phyloP scores from a whole-genome alignment of 2,329 filamentous ascomycete genomes.

The Allantophomopsis cytisporea region DNA sequence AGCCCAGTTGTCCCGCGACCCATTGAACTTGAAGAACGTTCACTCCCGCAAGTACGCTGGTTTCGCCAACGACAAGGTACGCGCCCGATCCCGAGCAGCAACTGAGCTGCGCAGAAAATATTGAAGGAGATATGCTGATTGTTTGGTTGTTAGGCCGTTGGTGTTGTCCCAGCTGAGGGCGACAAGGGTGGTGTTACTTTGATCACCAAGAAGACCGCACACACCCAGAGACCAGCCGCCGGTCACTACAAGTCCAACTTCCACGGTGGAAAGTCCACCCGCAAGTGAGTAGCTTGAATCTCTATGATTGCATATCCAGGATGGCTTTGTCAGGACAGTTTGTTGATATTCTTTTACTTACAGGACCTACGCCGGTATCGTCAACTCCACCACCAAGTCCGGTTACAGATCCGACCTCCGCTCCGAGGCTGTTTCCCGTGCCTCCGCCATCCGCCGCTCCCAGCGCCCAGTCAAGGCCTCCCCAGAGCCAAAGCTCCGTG shows the following conservation, averaged over 20 bases:
- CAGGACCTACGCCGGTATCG: slow-evolving; percentile 83
- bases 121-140: slow-evolving; percentile 8
- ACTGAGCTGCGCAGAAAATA: too few species aligned
- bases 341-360: slow-evolving; percentile 3
- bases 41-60: slow-evolving; percentile 91
- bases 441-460: slow-evolving; percentile 69
- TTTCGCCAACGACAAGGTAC: slow-evolving; percentile 88
- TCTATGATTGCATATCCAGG: background rate
- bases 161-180: slow-evolving; percentile 46
- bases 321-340: background rate
- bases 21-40: slow-evolving; percentile 85
- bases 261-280: slow-evolving; percentile 57
- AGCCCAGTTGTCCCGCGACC: slow-evolving; percentile 85
- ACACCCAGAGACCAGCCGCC: slow-evolving; percentile 60
- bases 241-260: slow-evolving; percentile 52
- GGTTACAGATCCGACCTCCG: slow-evolving; percentile 76
- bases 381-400: slow-evolving; percentile 68
- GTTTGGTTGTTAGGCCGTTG: slow-evolving; percentile 47
- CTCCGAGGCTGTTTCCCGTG: slow-evolving; percentile 68
- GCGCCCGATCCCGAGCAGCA: too few species aligned
- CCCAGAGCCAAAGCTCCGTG: slow-evolving; percentile 62
- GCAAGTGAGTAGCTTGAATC: slow-evolving; percentile 52
- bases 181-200: slow-evolving; percentile 73
- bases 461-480: slow-evolving; percentile 68
- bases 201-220: slow-evolving; percentile 70